These are phyloP conservation scores for Nicotiana attenuata DNA, from an alignment of 257 asterid species.

Conservation along the genomic window DNA sequence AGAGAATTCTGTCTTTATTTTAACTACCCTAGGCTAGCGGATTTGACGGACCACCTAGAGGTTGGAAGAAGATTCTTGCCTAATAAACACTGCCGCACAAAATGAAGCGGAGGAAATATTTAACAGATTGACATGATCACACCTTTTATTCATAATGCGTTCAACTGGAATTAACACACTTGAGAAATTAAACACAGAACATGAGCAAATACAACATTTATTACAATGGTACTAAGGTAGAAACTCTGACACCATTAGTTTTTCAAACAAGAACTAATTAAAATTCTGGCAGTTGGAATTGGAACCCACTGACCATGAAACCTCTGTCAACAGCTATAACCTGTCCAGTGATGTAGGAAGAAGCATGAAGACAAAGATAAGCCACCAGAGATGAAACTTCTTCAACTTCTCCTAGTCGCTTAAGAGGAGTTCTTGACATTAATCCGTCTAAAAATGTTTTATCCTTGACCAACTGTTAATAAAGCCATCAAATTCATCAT, in stretches of 20 bases:
- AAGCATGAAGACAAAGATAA: slow-evolving; percentile 83
- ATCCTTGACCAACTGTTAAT: slow-evolving; percentile 55
- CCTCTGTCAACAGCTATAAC: slow-evolving; percentile 78
- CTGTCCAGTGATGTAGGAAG: slow-evolving; percentile 77
- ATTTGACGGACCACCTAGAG: no score
- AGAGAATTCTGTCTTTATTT: no score
- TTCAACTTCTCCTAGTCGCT: slow-evolving; percentile 60
- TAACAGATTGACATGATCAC: no score
- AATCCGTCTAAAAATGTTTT: slow-evolving; percentile 46
- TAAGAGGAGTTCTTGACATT: slow-evolving; percentile 57
- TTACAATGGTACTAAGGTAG: not conserved
- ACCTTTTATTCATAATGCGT: no score
- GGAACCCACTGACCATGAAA: slow-evolving; percentile 56
- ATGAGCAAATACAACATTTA: not conserved
- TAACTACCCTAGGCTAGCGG: no score
- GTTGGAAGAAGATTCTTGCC: no score
- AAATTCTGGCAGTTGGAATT: slow-evolving; percentile 17
- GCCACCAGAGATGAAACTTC: slow-evolving; percentile 81
- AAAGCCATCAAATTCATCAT: slow-evolving; percentile 9
- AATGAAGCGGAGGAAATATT: no score
- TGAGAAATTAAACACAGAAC: not conserved
- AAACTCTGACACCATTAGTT: not conserved
- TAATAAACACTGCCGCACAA: no score
- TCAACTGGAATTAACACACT: not conserved
- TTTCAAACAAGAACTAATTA: not conserved